Base-by-base conservation (phyloP, 768 basidiomycete genomes). In the Trichaptum fuscoviolaceum region DNA sequence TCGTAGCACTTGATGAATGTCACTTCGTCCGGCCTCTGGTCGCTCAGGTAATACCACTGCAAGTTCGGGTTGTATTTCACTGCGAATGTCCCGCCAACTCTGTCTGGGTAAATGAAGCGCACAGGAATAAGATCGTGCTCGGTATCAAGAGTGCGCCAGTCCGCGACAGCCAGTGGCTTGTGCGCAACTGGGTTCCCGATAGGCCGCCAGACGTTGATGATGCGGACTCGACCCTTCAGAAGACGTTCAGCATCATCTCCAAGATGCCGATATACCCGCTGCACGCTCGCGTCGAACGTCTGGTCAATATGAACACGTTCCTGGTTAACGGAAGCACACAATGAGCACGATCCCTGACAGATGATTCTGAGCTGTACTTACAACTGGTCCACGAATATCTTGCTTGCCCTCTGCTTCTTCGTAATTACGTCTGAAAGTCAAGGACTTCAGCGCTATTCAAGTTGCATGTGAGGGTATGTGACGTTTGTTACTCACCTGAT, bases 191-290 rank as follows among this genome's bases (percentile, higher is more conserved):
- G 69, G 68, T 82, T 70, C 57, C 57, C 72, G 63, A 82, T 81
- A 5, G 81, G 81, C 69, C 82, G 79, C 82, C 82, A 82, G 62
- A 82, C 77, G 67, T 83, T 83, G 71, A 83, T 80, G 69, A 82
- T 80, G 62, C 78, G 79, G 34, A 76, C 74, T 63, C 81, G 79
- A 15, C 75, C 72, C 66, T 78, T 74, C 64, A 83, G 73, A 23
- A 81, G 76, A 18, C 75, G 76, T 66, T 80, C 78, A 0, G 80
- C 82, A 27, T 83, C 81, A 12, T 74, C 76, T 5, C 75, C 74
- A 24, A 78, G 76, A 59, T 82, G 80, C 18, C 71, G 67, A 26
- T 75, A 69, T 0, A 83, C 81, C 6, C 82, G 79, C 23, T 69
- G 67, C n/a, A 75, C 71, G 7, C 76, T 74, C 0, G 81, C 75